Conservation (phyloP, 2,329 filamentous ascomycete genomes). For the Exophiala sideris region DNA sequence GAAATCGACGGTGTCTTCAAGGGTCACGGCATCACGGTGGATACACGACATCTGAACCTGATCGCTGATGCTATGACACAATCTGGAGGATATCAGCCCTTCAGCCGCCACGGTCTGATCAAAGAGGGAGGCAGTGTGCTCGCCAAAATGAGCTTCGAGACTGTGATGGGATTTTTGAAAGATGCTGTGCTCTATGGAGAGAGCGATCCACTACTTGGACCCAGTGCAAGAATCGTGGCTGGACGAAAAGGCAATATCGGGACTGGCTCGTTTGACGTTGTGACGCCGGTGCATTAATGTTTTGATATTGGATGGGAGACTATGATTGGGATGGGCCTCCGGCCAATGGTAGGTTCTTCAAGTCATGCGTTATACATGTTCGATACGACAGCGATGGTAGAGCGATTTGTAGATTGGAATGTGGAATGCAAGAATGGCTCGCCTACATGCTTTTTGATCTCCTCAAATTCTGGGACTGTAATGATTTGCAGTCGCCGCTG, state of each 20-base stretch:
- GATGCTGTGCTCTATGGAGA: constrained; percentile 89
- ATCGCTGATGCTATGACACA: constrained; percentile 99
- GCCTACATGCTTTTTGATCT: too few relatives aligned
- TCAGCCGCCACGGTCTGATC: constrained; percentile 81
- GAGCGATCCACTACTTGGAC: constrained; percentile 80
- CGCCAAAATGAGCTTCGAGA: constrained; percentile 99
- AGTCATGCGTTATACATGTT: too few relatives aligned
- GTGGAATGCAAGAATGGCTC: too few relatives aligned
- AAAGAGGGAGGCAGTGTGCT: constrained; percentile 83
- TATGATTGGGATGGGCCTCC: background rate
- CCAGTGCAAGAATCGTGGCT: constrained; percentile 83
- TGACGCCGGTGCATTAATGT: constrained; percentile 41
- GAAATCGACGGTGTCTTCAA: constrained; percentile 84
- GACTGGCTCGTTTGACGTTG: constrained; percentile 87
- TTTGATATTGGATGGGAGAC: background rate
- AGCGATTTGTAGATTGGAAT: too few relatives aligned
- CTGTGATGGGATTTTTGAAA: constrained; percentile 86
- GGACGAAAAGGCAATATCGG: constrained; percentile 79
- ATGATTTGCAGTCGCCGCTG: too few relatives aligned
- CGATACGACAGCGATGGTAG: too few relatives aligned
- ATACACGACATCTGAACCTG: constrained; percentile 86
- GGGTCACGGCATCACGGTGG: constrained; percentile 87
- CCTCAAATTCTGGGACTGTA: too few relatives aligned
- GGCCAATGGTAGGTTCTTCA: background rate
- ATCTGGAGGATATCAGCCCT: constrained; percentile 80